Conservation (phyloP, 1,284 basidiomycete genomes). For the Fomitopsis schrenkii region DNA sequence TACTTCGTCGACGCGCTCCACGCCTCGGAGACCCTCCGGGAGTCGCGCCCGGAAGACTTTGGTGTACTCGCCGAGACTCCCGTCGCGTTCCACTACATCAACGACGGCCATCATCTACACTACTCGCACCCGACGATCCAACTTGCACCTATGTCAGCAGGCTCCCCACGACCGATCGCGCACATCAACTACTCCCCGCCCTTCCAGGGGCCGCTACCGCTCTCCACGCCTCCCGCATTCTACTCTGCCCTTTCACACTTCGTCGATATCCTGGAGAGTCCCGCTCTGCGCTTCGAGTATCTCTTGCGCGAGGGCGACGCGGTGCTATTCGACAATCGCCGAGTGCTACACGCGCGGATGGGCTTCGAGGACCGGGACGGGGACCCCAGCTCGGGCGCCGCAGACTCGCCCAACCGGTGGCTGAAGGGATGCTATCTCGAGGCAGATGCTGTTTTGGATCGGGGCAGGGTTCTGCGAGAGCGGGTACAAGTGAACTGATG, state of each 20-base stretch:
- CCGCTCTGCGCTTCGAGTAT: conserved; percentile 57
- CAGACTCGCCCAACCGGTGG: conserved; percentile 66
- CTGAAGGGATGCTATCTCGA: conserved; percentile 87
- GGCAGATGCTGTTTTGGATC: conserved; percentile 71
- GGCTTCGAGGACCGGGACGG: conserved; percentile 52
- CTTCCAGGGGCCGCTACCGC: conserved; percentile 81
- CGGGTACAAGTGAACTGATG: not conserved
- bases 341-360: conserved; percentile 87
- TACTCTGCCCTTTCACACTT: conserved; percentile 69
- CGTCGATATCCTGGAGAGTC: conserved; percentile 55
- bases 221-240: conserved; percentile 50
- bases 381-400: conserved; percentile 19
- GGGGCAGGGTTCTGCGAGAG: conserved; percentile 30
- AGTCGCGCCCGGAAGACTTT: conserved; percentile 51
- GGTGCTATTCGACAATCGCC: conserved; percentile 90
- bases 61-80: conserved; percentile 55
- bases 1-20: conserved; percentile 85
- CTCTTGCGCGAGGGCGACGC: conserved; percentile 81
- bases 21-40: conserved; percentile 60
- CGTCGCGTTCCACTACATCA: conserved; percentile 89
- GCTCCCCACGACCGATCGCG: conserved; percentile 32
- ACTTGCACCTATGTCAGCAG: conserved; percentile 33
- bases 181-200: conserved; percentile 93
- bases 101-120: conserved; percentile 85
- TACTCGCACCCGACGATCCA: conserved; percentile 80